A percentile compares a stretch with the other conserved stretches of the same genome.
Evolutionary conservation across 164 flowering plant species (phyloP).

Genomic region (Aristolochia fimbriata): DNA sequence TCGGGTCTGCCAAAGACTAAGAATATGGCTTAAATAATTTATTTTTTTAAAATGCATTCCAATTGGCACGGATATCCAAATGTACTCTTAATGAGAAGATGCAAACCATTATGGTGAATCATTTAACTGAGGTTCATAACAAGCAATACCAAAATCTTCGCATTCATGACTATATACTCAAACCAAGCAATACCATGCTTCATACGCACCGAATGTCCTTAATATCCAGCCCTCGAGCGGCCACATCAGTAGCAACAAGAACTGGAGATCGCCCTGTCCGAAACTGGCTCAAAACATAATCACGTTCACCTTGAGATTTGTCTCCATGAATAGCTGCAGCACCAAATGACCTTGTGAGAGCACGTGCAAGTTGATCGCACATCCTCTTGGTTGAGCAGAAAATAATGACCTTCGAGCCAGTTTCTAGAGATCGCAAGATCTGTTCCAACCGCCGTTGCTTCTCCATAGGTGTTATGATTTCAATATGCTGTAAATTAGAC

Average conservation of each 20-base stretch:
- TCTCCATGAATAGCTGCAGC: conserved; percentile 93
- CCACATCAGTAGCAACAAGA: conserved; percentile 91
- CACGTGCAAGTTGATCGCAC: conserved; percentile 77
- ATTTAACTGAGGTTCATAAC: too few relatives aligned
- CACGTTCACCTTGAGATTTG: conserved; percentile 81
- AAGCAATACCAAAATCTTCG: too few relatives aligned
- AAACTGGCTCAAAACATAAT: conserved; percentile 62
- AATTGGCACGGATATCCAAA: too few relatives aligned
- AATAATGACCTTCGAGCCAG: conserved; percentile 67
- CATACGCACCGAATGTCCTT: conserved; percentile 75
- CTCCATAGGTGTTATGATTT: conserved; percentile 49
- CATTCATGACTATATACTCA: too few relatives aligned
- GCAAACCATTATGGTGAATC: too few relatives aligned
- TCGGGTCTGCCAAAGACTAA: too few relatives aligned
- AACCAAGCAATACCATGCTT: not conserved
- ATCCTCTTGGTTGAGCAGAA: conserved; percentile 86
- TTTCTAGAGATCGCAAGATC: conserved; percentile 69
- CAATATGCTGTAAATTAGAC: conserved; percentile 42
- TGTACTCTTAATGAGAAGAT: too few relatives aligned
- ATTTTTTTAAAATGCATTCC: too few relatives aligned
- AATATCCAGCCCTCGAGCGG: conserved; percentile 77
- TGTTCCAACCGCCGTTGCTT: conserved; percentile 70
- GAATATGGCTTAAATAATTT: too few relatives aligned
- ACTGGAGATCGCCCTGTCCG: conserved; percentile 67
- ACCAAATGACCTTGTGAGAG: conserved; percentile 49